These are phyloP conservation scores for Hordeum pubiflorum DNA, from an alignment of 202 grass and related monocot species.

Conservation along the genomic window DNA sequence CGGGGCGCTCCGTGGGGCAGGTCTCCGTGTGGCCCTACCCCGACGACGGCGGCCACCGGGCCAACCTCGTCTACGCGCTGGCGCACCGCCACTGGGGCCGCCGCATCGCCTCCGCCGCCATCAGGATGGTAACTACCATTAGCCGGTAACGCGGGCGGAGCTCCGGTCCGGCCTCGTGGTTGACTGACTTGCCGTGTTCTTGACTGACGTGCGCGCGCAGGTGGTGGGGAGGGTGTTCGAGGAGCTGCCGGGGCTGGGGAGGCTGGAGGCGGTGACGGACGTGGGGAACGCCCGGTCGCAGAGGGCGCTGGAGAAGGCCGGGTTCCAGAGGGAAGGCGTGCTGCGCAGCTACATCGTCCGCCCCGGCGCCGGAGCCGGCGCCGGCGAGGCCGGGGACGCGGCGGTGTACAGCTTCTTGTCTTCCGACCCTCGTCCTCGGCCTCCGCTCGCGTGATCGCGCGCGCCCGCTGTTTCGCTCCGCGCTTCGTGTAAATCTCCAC, in stretches of 20 bases:
- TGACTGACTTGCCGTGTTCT: neutral
- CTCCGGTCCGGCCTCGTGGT: neutral
- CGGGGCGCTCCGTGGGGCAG: constrained; percentile 37
- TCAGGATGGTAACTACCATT: neutral
- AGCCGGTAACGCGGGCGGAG: too few species aligned
- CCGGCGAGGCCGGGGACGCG: constrained; percentile 15
- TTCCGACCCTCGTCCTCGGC: neutral
- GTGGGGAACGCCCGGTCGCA: constrained; percentile 54
- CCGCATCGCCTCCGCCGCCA: constrained; percentile 33
- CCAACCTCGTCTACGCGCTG: constrained; percentile 51
- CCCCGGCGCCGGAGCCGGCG: neutral
- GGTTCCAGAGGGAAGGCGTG: constrained; percentile 47
- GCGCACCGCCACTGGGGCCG: constrained; percentile 36
- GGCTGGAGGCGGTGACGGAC: constrained; percentile 55
- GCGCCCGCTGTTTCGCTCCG: neutral
- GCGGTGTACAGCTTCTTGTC: constrained; percentile 56
- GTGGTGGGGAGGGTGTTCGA: constrained; percentile 37
- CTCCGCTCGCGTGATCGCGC: neutral
- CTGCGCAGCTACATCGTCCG: constrained; percentile 35
- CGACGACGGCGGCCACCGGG: constrained; percentile 25
- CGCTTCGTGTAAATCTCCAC: neutral
- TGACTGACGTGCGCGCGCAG: neutral
- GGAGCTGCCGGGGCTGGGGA: constrained; percentile 39
- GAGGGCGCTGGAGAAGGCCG: constrained; percentile 58
- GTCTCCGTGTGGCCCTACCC: constrained; percentile 41